phyloP scores from a whole-genome alignment of 164 flowering plant species.

The Hamamelis virginiana region DNA sequence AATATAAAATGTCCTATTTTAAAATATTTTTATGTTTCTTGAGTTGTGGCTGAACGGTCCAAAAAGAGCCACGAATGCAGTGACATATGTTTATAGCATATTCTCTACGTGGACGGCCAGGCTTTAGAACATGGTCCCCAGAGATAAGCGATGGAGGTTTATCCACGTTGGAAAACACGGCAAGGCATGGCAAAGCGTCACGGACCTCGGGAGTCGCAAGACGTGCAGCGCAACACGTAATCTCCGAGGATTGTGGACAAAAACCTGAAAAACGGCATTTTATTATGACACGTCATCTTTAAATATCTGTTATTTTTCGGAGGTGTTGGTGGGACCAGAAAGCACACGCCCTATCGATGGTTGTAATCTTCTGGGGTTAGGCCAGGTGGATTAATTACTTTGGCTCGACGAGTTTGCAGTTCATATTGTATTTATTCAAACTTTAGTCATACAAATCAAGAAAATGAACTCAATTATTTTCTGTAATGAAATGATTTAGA shows the following conservation, averaged over 20 bases:
- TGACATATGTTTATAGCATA: not conserved
- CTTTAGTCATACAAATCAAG: too few species aligned
- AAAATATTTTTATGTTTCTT: too few species aligned
- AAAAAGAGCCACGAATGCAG: not conserved
- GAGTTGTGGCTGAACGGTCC: not conserved
- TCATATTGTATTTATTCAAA: too few species aligned
- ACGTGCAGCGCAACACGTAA: slow-evolving; percentile 1
- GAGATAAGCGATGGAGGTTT: not conserved
- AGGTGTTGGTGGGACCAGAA: too few species aligned
- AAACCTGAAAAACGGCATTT: not conserved
- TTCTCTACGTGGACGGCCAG: too few species aligned
- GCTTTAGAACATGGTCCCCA: not conserved
- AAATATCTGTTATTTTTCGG: not conserved
- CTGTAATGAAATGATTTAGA: too few species aligned
- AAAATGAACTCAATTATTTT: too few species aligned
- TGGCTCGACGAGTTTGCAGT: too few species aligned
- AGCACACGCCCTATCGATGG: too few species aligned
- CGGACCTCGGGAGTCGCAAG: not conserved
- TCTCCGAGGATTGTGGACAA: not conserved
- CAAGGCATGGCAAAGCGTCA: not conserved
- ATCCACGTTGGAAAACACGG: not conserved
- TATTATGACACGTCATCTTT: not conserved
- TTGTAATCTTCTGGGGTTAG: too few species aligned
- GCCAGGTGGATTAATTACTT: too few species aligned
- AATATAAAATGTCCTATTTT: too few species aligned